These are phyloP conservation scores for Globisporangium perplexum DNA, from an alignment of 352 stramenopile genomes.

Conservation along the genomic window DNA sequence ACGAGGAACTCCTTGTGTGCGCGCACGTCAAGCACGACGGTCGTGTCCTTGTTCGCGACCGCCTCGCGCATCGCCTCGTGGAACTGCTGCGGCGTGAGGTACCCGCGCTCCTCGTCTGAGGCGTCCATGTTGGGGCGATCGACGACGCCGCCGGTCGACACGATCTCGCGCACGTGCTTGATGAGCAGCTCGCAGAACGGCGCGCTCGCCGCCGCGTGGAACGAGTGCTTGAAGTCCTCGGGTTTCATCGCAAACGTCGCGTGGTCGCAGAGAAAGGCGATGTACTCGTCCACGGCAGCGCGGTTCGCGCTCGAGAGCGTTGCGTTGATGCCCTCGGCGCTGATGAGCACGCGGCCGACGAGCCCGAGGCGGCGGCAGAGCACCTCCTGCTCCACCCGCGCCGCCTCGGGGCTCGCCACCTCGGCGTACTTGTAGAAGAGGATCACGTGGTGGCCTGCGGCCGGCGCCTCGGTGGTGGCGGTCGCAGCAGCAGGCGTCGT, in stretches of 20 bases:
- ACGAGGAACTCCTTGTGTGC: slow-evolving; percentile 64
- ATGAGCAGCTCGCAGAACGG: slow-evolving; percentile 63
- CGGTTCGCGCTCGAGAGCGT: slow-evolving; percentile 51
- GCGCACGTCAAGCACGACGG: slow-evolving; percentile 54
- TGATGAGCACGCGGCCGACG: slow-evolving; percentile 67
- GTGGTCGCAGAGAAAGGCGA: slow-evolving; percentile 43
- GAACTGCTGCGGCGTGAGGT: slow-evolving; percentile 76
- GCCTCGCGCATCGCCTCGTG: slow-evolving; percentile 52
- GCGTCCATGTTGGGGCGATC: slow-evolving; percentile 45
- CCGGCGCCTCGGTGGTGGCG: too few species aligned
- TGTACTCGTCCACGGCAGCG: slow-evolving; percentile 57
- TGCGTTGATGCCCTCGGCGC: slow-evolving; percentile 80
- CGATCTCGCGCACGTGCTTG: slow-evolving; percentile 77
- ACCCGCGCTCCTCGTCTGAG: slow-evolving; percentile 51
- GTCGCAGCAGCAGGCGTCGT: too few species aligned
- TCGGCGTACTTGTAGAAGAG: slow-evolving; percentile 80
- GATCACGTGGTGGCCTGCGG: slow-evolving; percentile 36
- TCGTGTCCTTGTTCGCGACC: slow-evolving; percentile 33
- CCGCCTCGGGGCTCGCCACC: slow-evolving; percentile 25
- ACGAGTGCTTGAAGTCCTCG: slow-evolving; percentile 78
- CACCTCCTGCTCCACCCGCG: slow-evolving; percentile 41
- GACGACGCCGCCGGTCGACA: slow-evolving; percentile 50
- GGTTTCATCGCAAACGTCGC: slow-evolving; percentile 40
- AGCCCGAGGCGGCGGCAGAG: slow-evolving; percentile 52
- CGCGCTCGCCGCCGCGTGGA: slow-evolving; percentile 25